Conservation (phyloP, 768 basidiomycete species). For the Auriscalpium orientale region DNA sequence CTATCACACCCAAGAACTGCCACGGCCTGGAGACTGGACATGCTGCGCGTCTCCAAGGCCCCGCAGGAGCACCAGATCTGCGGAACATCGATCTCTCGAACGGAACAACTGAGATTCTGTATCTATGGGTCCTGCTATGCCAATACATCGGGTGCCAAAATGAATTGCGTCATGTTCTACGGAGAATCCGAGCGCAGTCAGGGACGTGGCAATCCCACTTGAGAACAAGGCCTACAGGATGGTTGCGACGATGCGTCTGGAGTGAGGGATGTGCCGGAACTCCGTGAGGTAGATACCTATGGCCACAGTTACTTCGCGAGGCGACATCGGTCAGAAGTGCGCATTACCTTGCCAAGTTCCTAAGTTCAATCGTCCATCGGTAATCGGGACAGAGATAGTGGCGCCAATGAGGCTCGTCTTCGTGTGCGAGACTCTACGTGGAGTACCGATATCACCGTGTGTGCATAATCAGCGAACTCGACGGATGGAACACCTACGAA, state of each 20-base stretch:
- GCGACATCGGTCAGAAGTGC: not conserved
- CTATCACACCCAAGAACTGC: too few relatives aligned
- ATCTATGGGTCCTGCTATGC: too few relatives aligned
- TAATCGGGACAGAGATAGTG: constrained; percentile 79
- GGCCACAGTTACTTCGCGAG: not conserved
- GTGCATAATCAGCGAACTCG: not conserved
- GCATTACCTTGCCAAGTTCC: constrained; percentile 87
- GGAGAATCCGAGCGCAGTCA: too few relatives aligned
- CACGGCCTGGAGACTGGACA: too few relatives aligned
- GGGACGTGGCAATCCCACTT: too few relatives aligned
- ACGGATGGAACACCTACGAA: constrained; percentile 4
- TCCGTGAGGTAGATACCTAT: constrained; percentile 82
- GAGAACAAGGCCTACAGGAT: constrained; percentile 47
- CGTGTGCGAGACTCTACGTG: constrained; percentile 74
- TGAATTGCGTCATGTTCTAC: too few relatives aligned
- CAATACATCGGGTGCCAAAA: too few relatives aligned
- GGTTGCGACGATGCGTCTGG: constrained; percentile 70
- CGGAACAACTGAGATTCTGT: too few relatives aligned
- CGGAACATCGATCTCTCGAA: too few relatives aligned
- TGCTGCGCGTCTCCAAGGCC: too few relatives aligned
- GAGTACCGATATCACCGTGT: not conserved
- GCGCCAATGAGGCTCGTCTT: constrained; percentile 83
- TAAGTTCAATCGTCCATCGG: constrained; percentile 65
- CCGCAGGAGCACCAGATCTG: too few relatives aligned
- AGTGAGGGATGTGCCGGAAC: constrained; percentile 64